Evolutionary conservation across 495 filamentous ascomycete genomes (phyloP).

Genomic region (Aspergillus diversus): DNA sequence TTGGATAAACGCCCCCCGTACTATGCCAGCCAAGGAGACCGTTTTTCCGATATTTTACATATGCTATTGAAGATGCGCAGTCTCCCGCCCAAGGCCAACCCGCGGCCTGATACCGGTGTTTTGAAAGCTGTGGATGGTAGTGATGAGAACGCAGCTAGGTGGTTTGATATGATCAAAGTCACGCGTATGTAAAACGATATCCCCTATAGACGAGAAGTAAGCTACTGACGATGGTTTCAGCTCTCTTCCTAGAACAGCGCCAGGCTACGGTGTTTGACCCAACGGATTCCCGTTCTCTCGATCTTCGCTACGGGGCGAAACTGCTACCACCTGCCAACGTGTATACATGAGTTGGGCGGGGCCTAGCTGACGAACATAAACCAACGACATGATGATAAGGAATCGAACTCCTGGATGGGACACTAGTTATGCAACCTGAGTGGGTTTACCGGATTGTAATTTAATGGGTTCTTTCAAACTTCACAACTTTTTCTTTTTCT

Average conservation of each 20-base stretch:
- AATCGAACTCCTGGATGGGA: background rate
- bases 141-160: slow-evolving; percentile 55
- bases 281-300: slow-evolving; percentile 66
- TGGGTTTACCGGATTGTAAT: background rate
- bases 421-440: background rate
- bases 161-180: slow-evolving; percentile 64
- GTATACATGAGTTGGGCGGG: slow-evolving; percentile 21
- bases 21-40: slow-evolving; percentile 72
- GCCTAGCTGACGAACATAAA: background rate
- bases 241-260: slow-evolving; percentile 50
- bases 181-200: slow-evolving; percentile 52
- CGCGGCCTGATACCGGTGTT: slow-evolving; percentile 55
- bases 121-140: slow-evolving; percentile 56
- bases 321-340: slow-evolving; percentile 48
- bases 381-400: slow-evolving; percentile 14
- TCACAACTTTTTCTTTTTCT: slow-evolving; percentile 7
- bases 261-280: slow-evolving; percentile 59
- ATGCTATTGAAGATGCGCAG: slow-evolving; percentile 78
- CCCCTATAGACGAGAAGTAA: background rate
- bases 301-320: slow-evolving; percentile 65
- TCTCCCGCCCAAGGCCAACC: slow-evolving; percentile 63
- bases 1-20: slow-evolving; percentile 66
- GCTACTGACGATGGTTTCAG: slow-evolving; percentile 23
- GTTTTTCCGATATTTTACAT: slow-evolving; percentile 69
- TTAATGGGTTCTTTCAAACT: slow-evolving; percentile 5